Conservation (phyloP, 768 basidiomycete species). For the Suillus americanus region DNA sequence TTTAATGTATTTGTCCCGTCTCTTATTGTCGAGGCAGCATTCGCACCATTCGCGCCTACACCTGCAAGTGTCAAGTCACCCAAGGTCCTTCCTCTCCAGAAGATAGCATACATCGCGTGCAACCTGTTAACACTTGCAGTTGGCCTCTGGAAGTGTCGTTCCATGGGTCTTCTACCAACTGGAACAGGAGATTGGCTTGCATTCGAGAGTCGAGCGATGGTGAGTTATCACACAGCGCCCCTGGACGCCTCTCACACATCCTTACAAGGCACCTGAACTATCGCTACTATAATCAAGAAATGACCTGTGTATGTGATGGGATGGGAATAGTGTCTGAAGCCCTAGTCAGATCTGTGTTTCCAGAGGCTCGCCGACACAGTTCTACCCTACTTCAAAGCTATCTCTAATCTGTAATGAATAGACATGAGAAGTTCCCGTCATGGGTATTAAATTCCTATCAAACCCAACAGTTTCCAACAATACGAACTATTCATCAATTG, state of each 20-base stretch:
- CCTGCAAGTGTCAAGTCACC: slow-evolving; percentile 44
- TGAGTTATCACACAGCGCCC: slow-evolving; percentile 27
- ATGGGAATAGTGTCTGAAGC: neutral
- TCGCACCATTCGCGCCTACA: slow-evolving; percentile 63
- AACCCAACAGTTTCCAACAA: slow-evolving; percentile 28
- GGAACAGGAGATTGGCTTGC: slow-evolving; percentile 95
- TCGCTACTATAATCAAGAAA: slow-evolving; percentile 32
- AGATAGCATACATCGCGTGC: slow-evolving; percentile 67
- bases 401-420: slow-evolving; percentile 6
- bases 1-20: neutral
- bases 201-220: slow-evolving; percentile 78
- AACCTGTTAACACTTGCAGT: slow-evolving; percentile 78
- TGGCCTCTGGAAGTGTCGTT: slow-evolving; percentile 90
- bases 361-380: neutral
- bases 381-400: neutral
- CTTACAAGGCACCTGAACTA: slow-evolving; percentile 43
- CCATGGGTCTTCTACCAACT: slow-evolving; percentile 88
- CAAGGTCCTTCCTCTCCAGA: slow-evolving; percentile 64
- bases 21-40: slow-evolving; percentile 43
- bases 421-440: slow-evolving; percentile 20
- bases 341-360: neutral
- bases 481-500: slow-evolving; percentile 34
- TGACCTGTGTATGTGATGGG: neutral
- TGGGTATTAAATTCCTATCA: slow-evolving; percentile 37
- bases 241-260: neutral